These are phyloP conservation scores for Colletotrichum sp. DNA, from an alignment of 2,329 filamentous ascomycete genomes.

Conservation along the genomic window DNA sequence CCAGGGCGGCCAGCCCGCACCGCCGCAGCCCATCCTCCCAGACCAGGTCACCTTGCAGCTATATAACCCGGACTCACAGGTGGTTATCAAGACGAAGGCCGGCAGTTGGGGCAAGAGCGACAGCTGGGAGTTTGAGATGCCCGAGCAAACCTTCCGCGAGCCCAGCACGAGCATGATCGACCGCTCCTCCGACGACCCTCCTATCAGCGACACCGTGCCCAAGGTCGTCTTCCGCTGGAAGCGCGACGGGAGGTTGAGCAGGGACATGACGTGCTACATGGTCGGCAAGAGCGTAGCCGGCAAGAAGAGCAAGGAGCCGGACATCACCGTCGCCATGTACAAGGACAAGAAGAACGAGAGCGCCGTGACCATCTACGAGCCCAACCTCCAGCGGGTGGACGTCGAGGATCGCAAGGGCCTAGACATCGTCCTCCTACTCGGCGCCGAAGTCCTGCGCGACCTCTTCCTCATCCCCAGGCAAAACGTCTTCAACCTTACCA, in stretches of 20 bases:
- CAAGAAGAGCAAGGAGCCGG: slow-evolving; percentile 87
- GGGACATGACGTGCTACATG: slow-evolving; percentile 88
- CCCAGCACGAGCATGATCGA: slow-evolving; percentile 83
- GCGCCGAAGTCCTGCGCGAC: slow-evolving; percentile 68
- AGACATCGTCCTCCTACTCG: slow-evolving; percentile 76
- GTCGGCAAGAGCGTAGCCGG: slow-evolving; percentile 76
- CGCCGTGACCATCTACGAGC: slow-evolving; percentile 84
- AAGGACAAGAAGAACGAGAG: slow-evolving; percentile 69
- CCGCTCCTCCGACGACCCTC: slow-evolving; percentile 57
- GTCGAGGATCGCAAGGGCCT: slow-evolving; percentile 94
- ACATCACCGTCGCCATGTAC: slow-evolving; percentile 93
- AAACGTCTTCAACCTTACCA: slow-evolving; percentile 79
- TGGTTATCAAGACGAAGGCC: slow-evolving; percentile 72
- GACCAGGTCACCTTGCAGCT: slow-evolving; percentile 83
- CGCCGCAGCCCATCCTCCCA: slow-evolving; percentile 72
- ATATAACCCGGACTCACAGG: slow-evolving; percentile 90
- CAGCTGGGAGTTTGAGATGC: slow-evolving; percentile 92
- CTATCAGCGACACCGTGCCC: slow-evolving; percentile 60
- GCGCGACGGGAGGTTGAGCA: slow-evolving; percentile 82
- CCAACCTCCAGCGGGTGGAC: slow-evolving; percentile 87
- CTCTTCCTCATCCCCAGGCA: slow-evolving; percentile 67
- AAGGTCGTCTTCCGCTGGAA: slow-evolving; percentile 89
- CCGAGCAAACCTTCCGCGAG: slow-evolving; percentile 79
- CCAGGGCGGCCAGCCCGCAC: slow-evolving; percentile 66
- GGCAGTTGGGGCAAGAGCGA: slow-evolving; percentile 82